Evolutionary conservation across 495 filamentous ascomycete species (phyloP), one percentile per base, ranked within the genome.

Genomic region (Pyrenopolyporus hunteri): DNA sequence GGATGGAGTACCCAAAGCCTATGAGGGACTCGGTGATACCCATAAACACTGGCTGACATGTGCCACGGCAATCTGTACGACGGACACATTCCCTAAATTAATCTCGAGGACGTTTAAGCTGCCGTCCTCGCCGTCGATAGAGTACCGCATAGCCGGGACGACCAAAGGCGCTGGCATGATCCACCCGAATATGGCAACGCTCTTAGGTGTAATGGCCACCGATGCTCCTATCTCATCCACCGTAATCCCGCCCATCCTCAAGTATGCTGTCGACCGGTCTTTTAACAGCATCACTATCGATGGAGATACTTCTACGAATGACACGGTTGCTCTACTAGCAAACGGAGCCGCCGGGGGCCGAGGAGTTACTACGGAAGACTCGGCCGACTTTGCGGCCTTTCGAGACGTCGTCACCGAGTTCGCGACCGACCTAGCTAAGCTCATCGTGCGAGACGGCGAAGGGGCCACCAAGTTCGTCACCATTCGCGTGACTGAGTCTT

Each of bases 161-260:
- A 96, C 95, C 58, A 99, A 99, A 76, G 94, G 94, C 39, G 95
- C 94, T 10, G 94, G 94, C 66, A 99, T 99, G 94, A 99, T 99
- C 71, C 93, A 97, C 75, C 94, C 94, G 16, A 97, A 99, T 79
- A 97, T 98, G 93, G 94, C 92, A 36, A 99, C 94, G 0, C 83
- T 99, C 32, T 85, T 99, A 23, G 93, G 90, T 42, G 90, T 98
- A 50, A 84, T 98, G 68, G 93, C 91, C 70, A 99, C 94, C 22
- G 94, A 99, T 66, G 95, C 89, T 0, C 88, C 92, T 10, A 87
- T 98, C 68, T 81, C 84, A 6, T 79, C 90, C 7, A 68, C 77
- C 11, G 81, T 86, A 8, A 85, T 98, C 16, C 83, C 86, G 52
- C 71, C 77, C 0, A 77, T 92, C 14, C 87, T 98, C 56, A 87